These are phyloP conservation scores for Cytospora paraplurivora DNA, from an alignment of 2,329 filamentous ascomycete genomes.

Conservation along the genomic window DNA sequence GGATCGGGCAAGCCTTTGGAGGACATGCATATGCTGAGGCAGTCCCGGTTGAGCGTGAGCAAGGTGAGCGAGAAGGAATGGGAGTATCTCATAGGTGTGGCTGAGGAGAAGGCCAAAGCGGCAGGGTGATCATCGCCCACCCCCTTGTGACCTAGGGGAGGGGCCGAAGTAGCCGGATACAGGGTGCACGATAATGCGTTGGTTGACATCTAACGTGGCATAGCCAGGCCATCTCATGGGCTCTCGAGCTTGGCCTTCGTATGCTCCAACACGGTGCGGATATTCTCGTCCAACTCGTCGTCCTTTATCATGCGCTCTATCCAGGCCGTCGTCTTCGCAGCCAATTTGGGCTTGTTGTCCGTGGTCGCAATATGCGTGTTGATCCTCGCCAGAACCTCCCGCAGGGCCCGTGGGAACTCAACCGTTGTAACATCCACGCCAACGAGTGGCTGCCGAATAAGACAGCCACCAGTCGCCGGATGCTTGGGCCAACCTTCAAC, in stretches of 20 bases:
- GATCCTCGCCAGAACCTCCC: conserved; percentile 64
- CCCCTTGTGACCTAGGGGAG: background rate
- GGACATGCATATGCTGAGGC: conserved; percentile 81
- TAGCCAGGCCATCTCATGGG: conserved; percentile 21
- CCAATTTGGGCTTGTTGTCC: conserved; percentile 49
- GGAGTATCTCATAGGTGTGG: conserved; percentile 60
- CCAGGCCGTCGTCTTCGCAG: conserved; percentile 55
- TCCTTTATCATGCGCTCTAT: conserved; percentile 53
- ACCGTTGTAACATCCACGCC: conserved; percentile 64
- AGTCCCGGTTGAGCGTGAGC: conserved; percentile 80
- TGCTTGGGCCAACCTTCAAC: conserved; percentile 59
- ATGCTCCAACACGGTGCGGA: conserved; percentile 58
- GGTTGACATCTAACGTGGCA: background rate
- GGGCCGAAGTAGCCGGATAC: background rate
- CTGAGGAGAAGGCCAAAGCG: conserved; percentile 46
- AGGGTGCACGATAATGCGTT: background rate
- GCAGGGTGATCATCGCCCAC: background rate
- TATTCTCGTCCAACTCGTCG: conserved; percentile 56
- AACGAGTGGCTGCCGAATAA: conserved; percentile 70
- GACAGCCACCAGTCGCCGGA: conserved; percentile 68
- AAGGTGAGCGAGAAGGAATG: conserved; percentile 67
- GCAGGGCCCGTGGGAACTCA: conserved; percentile 73
- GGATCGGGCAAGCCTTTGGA: conserved; percentile 59
- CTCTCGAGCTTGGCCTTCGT: conserved; percentile 45
- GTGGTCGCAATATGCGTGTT: conserved; percentile 51